Base-by-base conservation (phyloP, 169 alveolate species). In the Cyclospora cayetanensis region DNA sequence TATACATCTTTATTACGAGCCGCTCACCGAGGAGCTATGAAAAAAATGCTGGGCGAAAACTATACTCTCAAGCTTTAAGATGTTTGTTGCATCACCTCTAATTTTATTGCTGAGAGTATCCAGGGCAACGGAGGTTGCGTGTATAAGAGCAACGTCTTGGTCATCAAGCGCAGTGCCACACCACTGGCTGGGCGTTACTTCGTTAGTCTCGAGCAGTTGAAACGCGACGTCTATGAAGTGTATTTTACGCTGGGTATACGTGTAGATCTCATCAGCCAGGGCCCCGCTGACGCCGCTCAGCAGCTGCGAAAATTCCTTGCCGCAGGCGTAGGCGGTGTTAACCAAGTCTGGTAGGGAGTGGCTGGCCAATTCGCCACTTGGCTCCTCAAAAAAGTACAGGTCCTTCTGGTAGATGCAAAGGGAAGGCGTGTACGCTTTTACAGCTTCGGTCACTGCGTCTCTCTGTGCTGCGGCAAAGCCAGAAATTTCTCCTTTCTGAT, bases 361-460 rank as follows among this genome's bases (percentile, higher is more conserved):
- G 27, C 35, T 50, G 11, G 20, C 1, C 1, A 35, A 18, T 4
- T 27, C 90, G 4, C 76, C 55, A 29, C 35, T 3, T 1, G 90
- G 79, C 60, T 82, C 90, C 37, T 82, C 79, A 31, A 82, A 82
- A 41, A 82, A 82, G 31, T 82, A 82, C 43, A 82, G 27, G 41
- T 82, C 90, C 29, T 55, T 52, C n/a, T 15, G 27, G 31, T 39
- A 82, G 37, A 27, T 41, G 63, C 90, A 82, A 18, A 82, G 46
- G 4, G 90, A 82, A 4, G 90, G 79, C 18, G 79, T 79, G 39
- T 27, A 82, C 20, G 42, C 53, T 15, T 52, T 27, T 1, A 82
- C 42, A 3, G 72, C 72, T 2, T 60, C 72, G 15, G 11, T 60
- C 25, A 60, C 0, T 22, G 60, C 60, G 0, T 12, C 60, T 22